Base-by-base conservation (phyloP, 78 protist species). In the Speleostelium caveatum region DNA sequence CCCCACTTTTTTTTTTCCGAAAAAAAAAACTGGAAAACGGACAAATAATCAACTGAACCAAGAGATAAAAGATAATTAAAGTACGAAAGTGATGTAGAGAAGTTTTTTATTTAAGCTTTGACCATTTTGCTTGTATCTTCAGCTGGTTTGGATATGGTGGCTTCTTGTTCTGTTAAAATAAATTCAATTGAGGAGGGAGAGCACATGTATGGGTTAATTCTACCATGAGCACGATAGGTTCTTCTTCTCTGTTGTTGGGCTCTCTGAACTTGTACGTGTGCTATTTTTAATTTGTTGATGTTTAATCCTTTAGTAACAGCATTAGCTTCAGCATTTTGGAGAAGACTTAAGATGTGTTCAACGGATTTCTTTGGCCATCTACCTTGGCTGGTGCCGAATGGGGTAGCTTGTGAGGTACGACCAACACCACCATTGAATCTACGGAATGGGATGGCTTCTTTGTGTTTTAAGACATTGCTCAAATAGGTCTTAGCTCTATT, bases 141-240 rank as follows among this genome's bases (percentile, higher is more conserved):
- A n/a, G 56, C 36, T 41, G 96, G 80, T 60, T 58, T 49, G 83
- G 94, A 90, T 26, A 96, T 96, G 55, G 55, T 39, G 38, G 68
- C 83, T 53, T 55, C 92, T 42, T 45, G 30, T 89, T 92, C 95
- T 38, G 86, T 24, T 36, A 89, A 63, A 87, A 94, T 72, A 53
- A 98, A 36, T 93, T 98, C 98, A 45, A 97, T 55, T 75, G 97
- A 96, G 95, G 97, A 98, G 62, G 99, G 99, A 56, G 71, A 26
- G 80, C 93, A 72, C 97, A 93, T 77, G 97, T 87, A 97, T 69
- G 99, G 98, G 80, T 95, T 96, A 90, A 98, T 97, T 35, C 99
- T 92, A 78, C 99, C 99, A 94, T 98, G 99, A 53, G 99, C 99
- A 67, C 99, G 95, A 97, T 96, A 98, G 41, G 99, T 97, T 56